phyloP scores from a whole-genome alignment of 2,329 filamentous ascomycete genomes.

The Hypoxylon sp. region DNA sequence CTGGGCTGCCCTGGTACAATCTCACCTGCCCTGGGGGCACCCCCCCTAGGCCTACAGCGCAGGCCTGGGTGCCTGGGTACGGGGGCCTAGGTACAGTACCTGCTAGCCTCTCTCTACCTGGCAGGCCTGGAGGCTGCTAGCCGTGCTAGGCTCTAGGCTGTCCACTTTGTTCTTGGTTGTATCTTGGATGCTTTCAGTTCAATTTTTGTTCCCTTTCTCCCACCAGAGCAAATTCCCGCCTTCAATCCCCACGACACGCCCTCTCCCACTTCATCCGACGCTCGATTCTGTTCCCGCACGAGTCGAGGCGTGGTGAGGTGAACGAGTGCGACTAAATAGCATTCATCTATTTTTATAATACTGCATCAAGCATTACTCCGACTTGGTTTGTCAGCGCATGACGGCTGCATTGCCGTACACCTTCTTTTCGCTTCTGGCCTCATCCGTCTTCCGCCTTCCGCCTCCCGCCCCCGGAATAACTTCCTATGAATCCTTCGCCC shows the following conservation, averaged over 20 bases:
- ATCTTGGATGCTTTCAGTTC: constrained; percentile 27
- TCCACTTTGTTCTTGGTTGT: constrained; percentile 19
- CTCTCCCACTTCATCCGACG: constrained; percentile 13
- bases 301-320: background rate
- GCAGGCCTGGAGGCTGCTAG: no score
- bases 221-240: constrained; percentile 31
- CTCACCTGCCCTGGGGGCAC: no score
- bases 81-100: no score
- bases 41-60: no score
- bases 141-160: no score
- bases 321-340: background rate
- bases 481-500: constrained; percentile 31
- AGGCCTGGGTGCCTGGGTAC: no score
- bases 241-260: constrained; percentile 30
- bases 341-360: constrained; percentile 13
- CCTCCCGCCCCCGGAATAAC: constrained; percentile 24
- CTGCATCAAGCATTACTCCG: background rate
- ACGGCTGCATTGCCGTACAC: constrained; percentile 9
- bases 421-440: constrained; percentile 1
- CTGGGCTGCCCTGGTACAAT: no score
- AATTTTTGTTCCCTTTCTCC: constrained; percentile 29
- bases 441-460: background rate
- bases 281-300: constrained; percentile 13
- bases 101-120: constrained; percentile 5
- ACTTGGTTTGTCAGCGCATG: constrained; percentile 16